Evolutionary conservation across 2,329 filamentous ascomycete species (phyloP), one percentile per base, ranked within the genome.

Genomic region (Diaporthe citri): DNA sequence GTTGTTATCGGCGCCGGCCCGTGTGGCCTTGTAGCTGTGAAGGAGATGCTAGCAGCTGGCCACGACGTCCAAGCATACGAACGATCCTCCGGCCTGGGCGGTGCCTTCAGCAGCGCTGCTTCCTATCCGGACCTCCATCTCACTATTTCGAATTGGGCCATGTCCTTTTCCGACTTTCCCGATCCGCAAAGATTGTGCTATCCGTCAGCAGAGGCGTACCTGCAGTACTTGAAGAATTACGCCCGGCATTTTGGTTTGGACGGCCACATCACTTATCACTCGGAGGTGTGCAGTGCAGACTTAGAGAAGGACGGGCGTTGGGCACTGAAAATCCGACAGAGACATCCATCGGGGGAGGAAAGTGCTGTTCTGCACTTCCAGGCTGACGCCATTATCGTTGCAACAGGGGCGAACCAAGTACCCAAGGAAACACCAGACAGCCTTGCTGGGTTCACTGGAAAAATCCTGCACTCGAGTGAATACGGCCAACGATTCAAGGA

Each of bases 111-210:
- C 7, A 62, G 59, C 39, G 59, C 59, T 62, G 36, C 59, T 4
- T 28, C 59, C 8, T 62, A 62, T 28, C n/a, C 59, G n/a, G n/a
- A 62, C 39, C 59, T 62, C 20, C 59, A 43, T 46, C 59, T 62
- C 39, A 62, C 39, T 20, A 43, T 62, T 39, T 62, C 59, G 15
- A 62, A 62, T n/a, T 62, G 59, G 36, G 59, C 59, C 59, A 62
- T 62, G 59, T 62, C 59, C 6, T 62, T 62, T 22, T 62, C 59
- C 7, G 59, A 62, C n/a, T 62, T 62, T 10, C 59, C 39, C 39
- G 39, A 43, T 12, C 39, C 59, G 59, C 36, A 62, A 20, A 62
- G 59, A n/a, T 25, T 62, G n/a, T 62, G 39, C 39, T 62, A 62
- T 25, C 59, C 59, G 28, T 62, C 59, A 28, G 59, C 59, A 9